A percentile compares a stretch with the other conserved stretches of the same genome.
Conservation (phyloP, 176 grass and related monocot species). For the Zea mays region Zm-B73-REFERENCE-NAM-5.0 NC_050100.1:2849501-2850000, state of each 20-base stretch:
- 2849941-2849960: constrained; percentile 9
- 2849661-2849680: constrained; percentile 1
- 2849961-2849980: constrained; percentile 1
- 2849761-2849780: constrained; percentile 7
- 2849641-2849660: constrained; percentile 14
- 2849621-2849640: constrained; percentile 20
- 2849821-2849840: constrained; percentile 31
- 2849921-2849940: neutral
- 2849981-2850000: constrained; percentile 10
- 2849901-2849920: neutral
- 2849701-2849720: neutral
- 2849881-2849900: constrained; percentile 20
- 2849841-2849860: neutral
- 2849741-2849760: constrained; percentile 20
- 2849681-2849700: constrained; percentile 7
- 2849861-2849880: neutral
- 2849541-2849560: constrained; percentile 51
- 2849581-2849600: constrained; percentile 9
- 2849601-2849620: neutral
- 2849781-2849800: neutral
- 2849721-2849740: neutral
- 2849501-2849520: constrained; percentile 67
- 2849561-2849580: constrained; percentile 16
- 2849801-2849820: constrained; percentile 29
- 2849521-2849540: constrained; percentile 78